Conservation (phyloP, 306 rosid genomes). For the Datisca glomerata region DNA sequence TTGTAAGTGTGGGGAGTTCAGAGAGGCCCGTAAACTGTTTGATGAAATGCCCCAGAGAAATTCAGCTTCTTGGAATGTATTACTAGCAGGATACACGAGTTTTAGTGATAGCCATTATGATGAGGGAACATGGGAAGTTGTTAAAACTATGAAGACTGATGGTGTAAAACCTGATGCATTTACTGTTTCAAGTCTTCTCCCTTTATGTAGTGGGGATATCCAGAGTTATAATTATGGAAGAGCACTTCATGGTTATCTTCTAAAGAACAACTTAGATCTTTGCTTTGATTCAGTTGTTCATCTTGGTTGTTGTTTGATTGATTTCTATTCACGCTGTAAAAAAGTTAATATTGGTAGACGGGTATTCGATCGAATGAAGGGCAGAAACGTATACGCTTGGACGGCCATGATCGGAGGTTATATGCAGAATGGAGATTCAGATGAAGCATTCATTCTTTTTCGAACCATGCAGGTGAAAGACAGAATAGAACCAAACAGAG, state of each 20-base stretch:
- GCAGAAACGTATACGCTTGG: constrained; percentile 57
- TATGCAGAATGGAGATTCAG: constrained; percentile 40
- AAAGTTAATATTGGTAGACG: constrained; percentile 30
- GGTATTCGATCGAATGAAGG: constrained; percentile 52
- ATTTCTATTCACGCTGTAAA: constrained; percentile 57
- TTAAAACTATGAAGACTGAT: constrained; percentile 28
- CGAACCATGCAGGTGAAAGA: constrained; percentile 46
- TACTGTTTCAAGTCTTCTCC: constrained; percentile 48
- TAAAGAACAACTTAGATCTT: constrained; percentile 37
- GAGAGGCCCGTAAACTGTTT: constrained; percentile 38
- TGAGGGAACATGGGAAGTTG: constrained; percentile 27
- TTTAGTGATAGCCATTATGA: constrained; percentile 10
- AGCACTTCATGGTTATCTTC: constrained; percentile 58
- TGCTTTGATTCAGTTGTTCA: constrained; percentile 36
- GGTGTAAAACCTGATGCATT: constrained; percentile 53
- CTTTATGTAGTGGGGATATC: constrained; percentile 21
- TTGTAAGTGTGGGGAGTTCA: constrained; percentile 31
- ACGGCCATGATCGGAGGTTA: constrained; percentile 63
- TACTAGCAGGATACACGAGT: constrained; percentile 36
- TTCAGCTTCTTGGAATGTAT: constrained; percentile 54
- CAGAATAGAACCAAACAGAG: constrained; percentile 47
- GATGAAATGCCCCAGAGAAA: constrained; percentile 64
- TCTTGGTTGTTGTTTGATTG: constrained; percentile 71
- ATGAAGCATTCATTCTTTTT: constrained; percentile 43
- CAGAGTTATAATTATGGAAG: constrained; percentile 43